Conservation (phyloP, 345 rosid species). For the Arabis hirsuta region DNA sequence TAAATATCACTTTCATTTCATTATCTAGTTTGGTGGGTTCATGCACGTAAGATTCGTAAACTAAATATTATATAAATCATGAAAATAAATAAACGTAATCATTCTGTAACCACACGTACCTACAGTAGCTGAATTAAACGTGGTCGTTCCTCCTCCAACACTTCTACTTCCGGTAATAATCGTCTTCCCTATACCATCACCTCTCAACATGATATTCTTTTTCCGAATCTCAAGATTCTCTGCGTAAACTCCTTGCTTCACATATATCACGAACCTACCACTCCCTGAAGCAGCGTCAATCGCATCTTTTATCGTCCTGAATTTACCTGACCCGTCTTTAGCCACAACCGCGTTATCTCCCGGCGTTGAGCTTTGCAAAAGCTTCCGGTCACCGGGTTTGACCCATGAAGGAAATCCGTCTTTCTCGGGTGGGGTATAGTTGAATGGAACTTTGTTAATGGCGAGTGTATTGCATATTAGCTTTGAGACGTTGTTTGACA, state of each 20-base stretch:
- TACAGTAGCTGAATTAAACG: slow-evolving; percentile 86
- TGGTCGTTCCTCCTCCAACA: slow-evolving; percentile 83
- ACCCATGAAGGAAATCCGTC: slow-evolving; percentile 87
- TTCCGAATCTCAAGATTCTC: slow-evolving; percentile 67
- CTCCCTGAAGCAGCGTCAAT: slow-evolving; percentile 65
- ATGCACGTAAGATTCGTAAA: slow-evolving; percentile 1
- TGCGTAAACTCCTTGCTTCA: slow-evolving; percentile 73
- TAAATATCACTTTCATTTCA: neutral
- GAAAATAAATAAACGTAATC: neutral
- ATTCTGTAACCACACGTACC: slow-evolving; percentile 56
- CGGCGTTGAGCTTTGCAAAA: slow-evolving; percentile 60
- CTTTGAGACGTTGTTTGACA: slow-evolving; percentile 77
- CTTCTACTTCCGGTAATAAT: slow-evolving; percentile 85
- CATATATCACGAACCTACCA: slow-evolving; percentile 67
- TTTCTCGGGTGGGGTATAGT: slow-evolving; percentile 46
- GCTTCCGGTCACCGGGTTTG: slow-evolving; percentile 70
- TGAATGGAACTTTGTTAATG: slow-evolving; percentile 61
- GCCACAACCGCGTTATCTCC: slow-evolving; percentile 77
- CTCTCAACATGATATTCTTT: slow-evolving; percentile 78
- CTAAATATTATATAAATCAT: neutral
- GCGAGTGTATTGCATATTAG: slow-evolving; percentile 74
- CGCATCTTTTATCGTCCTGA: slow-evolving; percentile 66
- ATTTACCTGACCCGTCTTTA: slow-evolving; percentile 83
- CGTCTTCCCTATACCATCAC: slow-evolving; percentile 75
- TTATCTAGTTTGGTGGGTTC: slow-evolving; percentile 7